Conservation (phyloP, 140 eudicot species). For the Oenanthe javanica region DNA sequence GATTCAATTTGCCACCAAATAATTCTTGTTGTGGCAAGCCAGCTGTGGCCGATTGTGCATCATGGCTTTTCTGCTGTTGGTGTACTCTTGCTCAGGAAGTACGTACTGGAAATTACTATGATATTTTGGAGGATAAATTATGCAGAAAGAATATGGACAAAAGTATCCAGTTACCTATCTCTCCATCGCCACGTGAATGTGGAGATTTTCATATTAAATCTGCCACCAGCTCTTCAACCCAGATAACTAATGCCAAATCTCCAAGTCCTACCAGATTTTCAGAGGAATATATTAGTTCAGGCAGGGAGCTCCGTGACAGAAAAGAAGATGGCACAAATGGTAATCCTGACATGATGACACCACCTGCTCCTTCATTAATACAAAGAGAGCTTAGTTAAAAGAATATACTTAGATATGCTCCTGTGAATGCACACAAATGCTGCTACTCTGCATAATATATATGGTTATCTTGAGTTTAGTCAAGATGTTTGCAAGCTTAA, state of each 20-base stretch:
- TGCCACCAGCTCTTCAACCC: conserved; percentile 25
- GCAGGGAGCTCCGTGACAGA: conserved; percentile 19
- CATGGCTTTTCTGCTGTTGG: conserved; percentile 98
- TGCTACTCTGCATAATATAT: neutral
- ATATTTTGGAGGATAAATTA: conserved; percentile 65
- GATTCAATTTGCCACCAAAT: conserved; percentile 70
- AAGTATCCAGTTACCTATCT: conserved; percentile 8
- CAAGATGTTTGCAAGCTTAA: neutral
- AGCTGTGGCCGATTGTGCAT: conserved; percentile 60
- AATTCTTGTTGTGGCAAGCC: conserved; percentile 53
- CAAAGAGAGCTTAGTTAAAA: conserved; percentile 36
- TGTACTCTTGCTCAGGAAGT: conserved; percentile 98
- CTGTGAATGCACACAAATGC: conserved; percentile 10
- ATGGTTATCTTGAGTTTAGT: conserved; percentile 1
- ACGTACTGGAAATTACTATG: conserved; percentile 81
- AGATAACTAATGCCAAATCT: conserved; percentile 14
- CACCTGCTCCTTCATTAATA: conserved; percentile 48
- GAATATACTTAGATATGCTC: neutral
- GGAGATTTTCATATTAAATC: conserved; percentile 26
- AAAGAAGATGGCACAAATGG: conserved; percentile 36
- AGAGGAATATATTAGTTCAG: conserved; percentile 24
- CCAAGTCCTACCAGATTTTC: conserved; percentile 27
- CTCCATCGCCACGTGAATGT: conserved; percentile 50
- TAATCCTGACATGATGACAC: conserved; percentile 42
- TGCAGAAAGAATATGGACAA: conserved; percentile 20